Conservation (phyloP, 2,329 filamentous ascomycete species). For the Ceratocystis alfenasii region DNA sequence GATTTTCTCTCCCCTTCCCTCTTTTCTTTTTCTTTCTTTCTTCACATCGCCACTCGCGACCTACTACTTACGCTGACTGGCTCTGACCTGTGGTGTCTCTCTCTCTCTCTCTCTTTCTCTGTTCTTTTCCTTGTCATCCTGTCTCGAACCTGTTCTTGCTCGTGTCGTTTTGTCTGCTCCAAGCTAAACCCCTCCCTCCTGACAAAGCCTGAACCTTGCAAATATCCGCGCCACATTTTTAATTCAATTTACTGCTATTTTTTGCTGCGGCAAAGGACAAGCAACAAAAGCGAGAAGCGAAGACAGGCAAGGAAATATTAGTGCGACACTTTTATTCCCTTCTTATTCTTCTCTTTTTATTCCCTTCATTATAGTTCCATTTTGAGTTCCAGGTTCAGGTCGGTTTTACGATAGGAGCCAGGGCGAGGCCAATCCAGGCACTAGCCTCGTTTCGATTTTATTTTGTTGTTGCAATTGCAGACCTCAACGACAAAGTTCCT, state of each 20-base stretch:
- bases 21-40: background rate
- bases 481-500: conserved; percentile 12
- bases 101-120: background rate
- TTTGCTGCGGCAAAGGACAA: conserved; percentile 9
- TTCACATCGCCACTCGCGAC: background rate
- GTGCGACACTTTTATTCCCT: conserved; percentile 2
- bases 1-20: background rate
- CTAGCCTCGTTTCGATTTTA: conserved; percentile 21
- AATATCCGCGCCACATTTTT: conserved; percentile 6
- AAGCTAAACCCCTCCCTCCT: background rate
- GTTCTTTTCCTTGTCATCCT: background rate
- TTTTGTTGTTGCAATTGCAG: conserved; percentile 15
- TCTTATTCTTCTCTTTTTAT: background rate
- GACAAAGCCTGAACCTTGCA: conserved; percentile 1
- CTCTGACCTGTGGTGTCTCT: background rate
- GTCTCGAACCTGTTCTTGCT: conserved; percentile 5
- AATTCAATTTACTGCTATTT: conserved; percentile 10
- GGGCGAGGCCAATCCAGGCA: conserved; percentile 19
- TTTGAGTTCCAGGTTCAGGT: conserved; percentile 22
- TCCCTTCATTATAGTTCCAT: conserved; percentile 15
- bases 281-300: conserved; percentile 9
- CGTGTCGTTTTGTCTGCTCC: background rate
- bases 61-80: background rate
- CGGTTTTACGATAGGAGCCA: conserved; percentile 18
- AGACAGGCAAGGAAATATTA: conserved; percentile 5